Evolutionary conservation across 148 eudicot species (phyloP), one percentile per base, ranked within the genome.

Genomic region (Rhododendron kiyosumense): DNA sequence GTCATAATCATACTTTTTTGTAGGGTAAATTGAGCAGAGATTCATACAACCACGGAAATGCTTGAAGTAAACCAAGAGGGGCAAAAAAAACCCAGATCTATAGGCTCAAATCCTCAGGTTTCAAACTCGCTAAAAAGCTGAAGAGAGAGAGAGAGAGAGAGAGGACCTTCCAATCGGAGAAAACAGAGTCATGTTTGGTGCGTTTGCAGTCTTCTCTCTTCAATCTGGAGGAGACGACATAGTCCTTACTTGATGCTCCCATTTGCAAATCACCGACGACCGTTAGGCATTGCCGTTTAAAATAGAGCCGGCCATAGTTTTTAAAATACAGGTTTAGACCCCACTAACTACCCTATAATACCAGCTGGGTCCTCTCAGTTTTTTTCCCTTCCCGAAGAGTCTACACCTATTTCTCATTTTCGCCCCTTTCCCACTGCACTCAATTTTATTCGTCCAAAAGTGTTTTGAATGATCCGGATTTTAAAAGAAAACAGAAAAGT

Each of bases 161-260:
- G 26, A 24, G 54, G 82, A 94, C 95, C 93, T 93, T 89, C 99
- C 98, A 95, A 18, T 84, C 82, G 28, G 96, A 91, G 91, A 96
- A 95, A 84, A 89, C 89, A 22, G 93, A 86, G 82, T 96, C 98
- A 61, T 96, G 98, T 79, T 93, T 96, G 80, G 99, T 95, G 81
- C 87, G 91, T 28, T 52, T 88, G 86, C 88, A 92, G 38, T 93
- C 91, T 86, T 93, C 98, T 76, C 97, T 89, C 83, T 86, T 91
- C 12, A 81, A 46, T 76, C 87, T 49, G 28, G 51, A 91, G 84
- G 89, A 91, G 17, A 22, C 89, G 63, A 81, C 90, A 18, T 90
- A 86, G 71, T 90, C 87, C 85, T 88, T 89, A 41, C 91, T 86
- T 48, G 88, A 85, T 48, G 88, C 89, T 78, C 84, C 84, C 83